These are phyloP conservation scores for Hanseniaspora occidentalis DNA, from an alignment of 805 yeast genomes.

Conservation along the genomic window DNA sequence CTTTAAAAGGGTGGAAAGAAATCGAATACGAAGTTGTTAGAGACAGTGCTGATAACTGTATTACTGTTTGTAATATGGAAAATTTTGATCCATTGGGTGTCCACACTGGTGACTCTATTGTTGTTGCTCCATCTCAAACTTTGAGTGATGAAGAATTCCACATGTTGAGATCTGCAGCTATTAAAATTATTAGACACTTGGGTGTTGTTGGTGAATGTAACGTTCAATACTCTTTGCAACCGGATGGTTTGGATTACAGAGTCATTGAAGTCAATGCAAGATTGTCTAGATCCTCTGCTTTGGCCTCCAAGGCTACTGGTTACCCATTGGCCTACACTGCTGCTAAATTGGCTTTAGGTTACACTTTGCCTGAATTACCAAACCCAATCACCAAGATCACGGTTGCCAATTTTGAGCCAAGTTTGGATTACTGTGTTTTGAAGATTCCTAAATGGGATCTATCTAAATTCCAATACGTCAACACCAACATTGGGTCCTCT, in stretches of 20 bases:
- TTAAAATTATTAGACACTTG: slow-evolving; percentile 89
- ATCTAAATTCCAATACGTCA: slow-evolving; percentile 87
- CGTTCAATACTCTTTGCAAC: slow-evolving; percentile 92
- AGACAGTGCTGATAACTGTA: slow-evolving; percentile 94
- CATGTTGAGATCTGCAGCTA: slow-evolving; percentile 96
- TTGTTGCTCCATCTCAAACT: slow-evolving; percentile 97
- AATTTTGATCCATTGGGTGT: slow-evolving; percentile 97
- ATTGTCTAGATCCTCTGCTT: slow-evolving; percentile 94
- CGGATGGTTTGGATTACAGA: slow-evolving; percentile 87
- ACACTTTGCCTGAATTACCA: slow-evolving; percentile 80
- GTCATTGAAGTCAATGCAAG: slow-evolving; percentile 97
- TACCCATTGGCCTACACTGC: slow-evolving; percentile 97
- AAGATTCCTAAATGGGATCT: slow-evolving; percentile 99
- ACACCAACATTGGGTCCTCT: slow-evolving; percentile 74
- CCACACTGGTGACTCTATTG: slow-evolving; percentile 98
- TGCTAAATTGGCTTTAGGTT: slow-evolving; percentile 88
- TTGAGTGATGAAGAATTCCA: slow-evolving; percentile 93
- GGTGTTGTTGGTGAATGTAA: slow-evolving; percentile 99
- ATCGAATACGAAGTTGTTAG: slow-evolving; percentile 98
- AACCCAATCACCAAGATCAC: slow-evolving; percentile 91
- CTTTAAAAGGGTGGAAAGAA: slow-evolving; percentile 99
- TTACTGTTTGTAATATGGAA: slow-evolving; percentile 98
- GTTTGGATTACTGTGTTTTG: slow-evolving; percentile 90
- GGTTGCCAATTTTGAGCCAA: slow-evolving; percentile 95
- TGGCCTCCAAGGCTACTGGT: slow-evolving; percentile 98